These are phyloP conservation scores for Lolium multiflorum DNA, from an alignment of 176 grass and related monocot genomes.

Conservation along the genomic window DNA sequence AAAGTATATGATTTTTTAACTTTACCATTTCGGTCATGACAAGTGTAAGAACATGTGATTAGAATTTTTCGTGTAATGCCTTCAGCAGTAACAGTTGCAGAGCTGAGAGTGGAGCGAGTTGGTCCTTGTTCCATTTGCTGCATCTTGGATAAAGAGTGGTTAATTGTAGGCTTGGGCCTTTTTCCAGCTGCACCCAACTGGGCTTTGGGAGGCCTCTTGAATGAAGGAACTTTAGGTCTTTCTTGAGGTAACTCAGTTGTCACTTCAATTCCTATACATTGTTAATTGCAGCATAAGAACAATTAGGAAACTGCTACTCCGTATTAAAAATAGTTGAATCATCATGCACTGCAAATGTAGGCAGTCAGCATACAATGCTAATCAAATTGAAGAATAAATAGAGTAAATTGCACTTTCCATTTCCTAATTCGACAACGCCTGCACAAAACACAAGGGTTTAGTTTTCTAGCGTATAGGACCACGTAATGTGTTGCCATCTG, in stretches of 20 bases:
- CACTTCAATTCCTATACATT: slow-evolving; percentile 41
- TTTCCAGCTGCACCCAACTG: slow-evolving; percentile 37
- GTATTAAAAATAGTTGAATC: slow-evolving; percentile 11
- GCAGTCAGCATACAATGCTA: background rate
- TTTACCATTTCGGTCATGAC: background rate
- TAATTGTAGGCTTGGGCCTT: slow-evolving; percentile 24
- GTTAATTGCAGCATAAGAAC: slow-evolving; percentile 11
- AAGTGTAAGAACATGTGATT: slow-evolving; percentile 12
- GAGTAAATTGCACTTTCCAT: background rate
- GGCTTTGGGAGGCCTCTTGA: slow-evolving; percentile 32
- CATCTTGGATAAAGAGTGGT: slow-evolving; percentile 47
- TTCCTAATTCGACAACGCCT: background rate
- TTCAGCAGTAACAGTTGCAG: slow-evolving; percentile 41
- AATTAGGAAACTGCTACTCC: slow-evolving; percentile 22
- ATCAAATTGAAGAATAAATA: background rate
- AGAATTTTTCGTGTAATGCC: slow-evolving; percentile 46
- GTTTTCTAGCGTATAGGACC: background rate
- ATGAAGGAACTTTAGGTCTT: slow-evolving; percentile 44
- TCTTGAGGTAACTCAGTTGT: slow-evolving; percentile 62
- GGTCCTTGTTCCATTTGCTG: slow-evolving; percentile 49
- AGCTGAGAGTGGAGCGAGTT: slow-evolving; percentile 3
- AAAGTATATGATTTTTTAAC: background rate
- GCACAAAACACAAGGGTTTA: background rate
- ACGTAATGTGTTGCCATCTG: background rate
- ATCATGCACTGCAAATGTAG: background rate